Percentiles rank a stretch among this genome's conserved stretches.
These are phyloP conservation scores for Glaciozyma martinii DNA, from an alignment of 768 basidiomycete species.

Conservation along the genomic window DNA sequence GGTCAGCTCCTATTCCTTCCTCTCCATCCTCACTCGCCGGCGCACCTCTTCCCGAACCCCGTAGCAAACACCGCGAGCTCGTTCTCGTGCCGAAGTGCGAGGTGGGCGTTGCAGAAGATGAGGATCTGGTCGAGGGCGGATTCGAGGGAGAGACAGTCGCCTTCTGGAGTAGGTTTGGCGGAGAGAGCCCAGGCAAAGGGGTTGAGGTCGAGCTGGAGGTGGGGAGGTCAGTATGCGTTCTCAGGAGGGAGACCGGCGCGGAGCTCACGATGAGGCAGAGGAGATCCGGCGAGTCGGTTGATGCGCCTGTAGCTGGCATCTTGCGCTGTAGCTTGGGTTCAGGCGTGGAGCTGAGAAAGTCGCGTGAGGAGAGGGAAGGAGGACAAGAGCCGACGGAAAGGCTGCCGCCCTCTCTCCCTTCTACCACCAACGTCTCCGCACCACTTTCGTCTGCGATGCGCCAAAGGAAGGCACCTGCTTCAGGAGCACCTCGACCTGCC, in stretches of 20 bases:
- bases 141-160: slow-evolving; percentile 53
- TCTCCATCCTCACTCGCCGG: not conserved
- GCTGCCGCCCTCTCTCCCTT: no score
- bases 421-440: no score
- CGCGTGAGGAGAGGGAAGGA: no score
- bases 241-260: not conserved
- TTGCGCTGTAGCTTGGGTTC: no score
- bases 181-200: slow-evolving; percentile 30
- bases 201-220: slow-evolving; percentile 35
- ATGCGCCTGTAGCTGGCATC: no score
- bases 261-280: slow-evolving; percentile 23
- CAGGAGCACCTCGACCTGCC: no score
- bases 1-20: not conserved
- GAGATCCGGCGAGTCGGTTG: slow-evolving; percentile 9
- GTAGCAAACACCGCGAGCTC: slow-evolving; percentile 86
- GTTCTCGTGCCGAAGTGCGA: slow-evolving; percentile 85
- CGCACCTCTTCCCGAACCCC: slow-evolving; percentile 68
- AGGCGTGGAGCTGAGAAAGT: no score
- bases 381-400: no score
- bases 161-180: not conserved
- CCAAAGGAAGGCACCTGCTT: no score
- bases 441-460: no score
- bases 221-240: not conserved
- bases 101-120: slow-evolving; percentile 84
- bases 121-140: slow-evolving; percentile 75